These are phyloP conservation scores for Rhynchosporium agropyri DNA, from an alignment of 2,329 filamentous ascomycete species.

Conservation along the genomic window DNA sequence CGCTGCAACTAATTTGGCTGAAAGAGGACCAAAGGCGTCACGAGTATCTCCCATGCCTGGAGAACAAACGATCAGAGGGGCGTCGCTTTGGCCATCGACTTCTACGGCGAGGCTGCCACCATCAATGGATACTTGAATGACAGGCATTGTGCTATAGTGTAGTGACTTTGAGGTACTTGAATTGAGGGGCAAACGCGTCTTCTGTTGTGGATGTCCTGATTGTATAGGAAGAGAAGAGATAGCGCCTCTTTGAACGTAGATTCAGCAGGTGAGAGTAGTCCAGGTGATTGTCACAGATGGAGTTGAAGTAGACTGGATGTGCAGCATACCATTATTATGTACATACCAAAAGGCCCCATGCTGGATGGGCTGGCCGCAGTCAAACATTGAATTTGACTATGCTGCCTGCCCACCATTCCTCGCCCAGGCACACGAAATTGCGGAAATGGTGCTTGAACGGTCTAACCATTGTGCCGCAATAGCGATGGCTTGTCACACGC, in stretches of 20 bases:
- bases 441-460: neutral
- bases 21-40: slow-evolving; percentile 16
- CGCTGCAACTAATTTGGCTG: slow-evolving; percentile 16
- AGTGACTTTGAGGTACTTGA: neutral
- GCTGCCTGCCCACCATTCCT: neutral
- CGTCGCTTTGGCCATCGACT: slow-evolving; percentile 16
- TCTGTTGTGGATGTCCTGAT: neutral
- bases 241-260: too few relatives aligned
- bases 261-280: neutral
- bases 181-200: neutral
- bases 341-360: neutral
- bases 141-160: neutral
- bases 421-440: neutral
- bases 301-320: neutral
- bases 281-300: neutral
- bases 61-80: slow-evolving; percentile 20
- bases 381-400: neutral
- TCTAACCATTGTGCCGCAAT: too few relatives aligned
- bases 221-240: neutral
- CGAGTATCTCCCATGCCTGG: slow-evolving; percentile 22
- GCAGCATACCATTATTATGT: slow-evolving; percentile 2
- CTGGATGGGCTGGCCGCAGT: neutral
- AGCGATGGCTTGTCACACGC: too few relatives aligned
- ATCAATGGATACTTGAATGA: slow-evolving; percentile 10
- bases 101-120: slow-evolving; percentile 19